These are phyloP conservation scores for Symbiodinium pilosum DNA, from an alignment of 73 alveolate genomes.

Conservation along the genomic window DNA sequence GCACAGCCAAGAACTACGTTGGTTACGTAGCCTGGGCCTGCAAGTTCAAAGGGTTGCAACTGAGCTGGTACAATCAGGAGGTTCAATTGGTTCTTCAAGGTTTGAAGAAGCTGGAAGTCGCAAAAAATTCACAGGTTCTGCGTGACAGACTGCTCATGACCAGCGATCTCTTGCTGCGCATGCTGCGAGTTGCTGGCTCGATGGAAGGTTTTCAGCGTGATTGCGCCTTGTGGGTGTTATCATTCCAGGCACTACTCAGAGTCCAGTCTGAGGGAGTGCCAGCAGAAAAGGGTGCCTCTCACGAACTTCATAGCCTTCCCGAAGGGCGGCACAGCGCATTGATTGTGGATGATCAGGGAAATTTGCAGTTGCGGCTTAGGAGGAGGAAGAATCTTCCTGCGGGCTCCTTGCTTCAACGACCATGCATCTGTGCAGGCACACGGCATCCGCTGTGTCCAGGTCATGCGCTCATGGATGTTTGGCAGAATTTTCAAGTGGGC, in stretches of 20 bases:
- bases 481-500: not conserved
- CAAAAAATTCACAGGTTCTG: not conserved
- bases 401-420: constrained; percentile 25
- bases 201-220: not conserved
- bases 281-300: not conserved
- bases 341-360: not conserved
- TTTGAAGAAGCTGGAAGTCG: not conserved
- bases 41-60: not conserved
- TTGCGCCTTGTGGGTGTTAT: not conserved
- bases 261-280: constrained; percentile 49
- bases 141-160: not conserved
- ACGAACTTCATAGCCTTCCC: not conserved
- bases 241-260: constrained; percentile 28
- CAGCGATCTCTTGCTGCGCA: not conserved
- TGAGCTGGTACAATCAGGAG: not conserved
- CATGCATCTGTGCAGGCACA: not conserved
- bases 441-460: not conserved
- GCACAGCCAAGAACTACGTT: constrained; percentile 46
- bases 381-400: constrained; percentile 9
- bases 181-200: not conserved
- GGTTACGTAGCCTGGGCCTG: constrained; percentile 50
- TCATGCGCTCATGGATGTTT: not conserved
- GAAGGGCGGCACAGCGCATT: constrained; percentile 27
- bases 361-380: not conserved
- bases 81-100: not conserved